Conservation (phyloP, 2,329 filamentous ascomycete genomes). For the Albophoma yamanashiensis region DNA sequence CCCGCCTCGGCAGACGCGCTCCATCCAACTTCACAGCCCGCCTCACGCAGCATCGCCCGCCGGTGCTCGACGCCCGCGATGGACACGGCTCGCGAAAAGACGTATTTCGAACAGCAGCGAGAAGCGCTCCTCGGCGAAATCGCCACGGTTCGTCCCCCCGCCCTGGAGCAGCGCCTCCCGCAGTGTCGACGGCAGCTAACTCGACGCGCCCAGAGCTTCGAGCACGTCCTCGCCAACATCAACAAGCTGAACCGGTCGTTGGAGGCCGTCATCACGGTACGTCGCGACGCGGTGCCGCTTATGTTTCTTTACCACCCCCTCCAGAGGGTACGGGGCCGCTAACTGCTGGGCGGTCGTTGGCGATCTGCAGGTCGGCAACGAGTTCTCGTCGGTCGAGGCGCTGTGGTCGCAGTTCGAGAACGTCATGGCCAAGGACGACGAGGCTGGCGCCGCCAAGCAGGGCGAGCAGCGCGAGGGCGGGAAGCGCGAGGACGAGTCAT, state of each 20-base stretch:
- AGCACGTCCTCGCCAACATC: constrained; percentile 88
- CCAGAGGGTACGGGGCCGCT: neutral
- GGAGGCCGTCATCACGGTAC: constrained; percentile 79
- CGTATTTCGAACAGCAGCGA: constrained; percentile 69
- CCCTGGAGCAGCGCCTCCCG: neutral
- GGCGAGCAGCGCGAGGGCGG: constrained; percentile 16
- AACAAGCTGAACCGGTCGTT: constrained; percentile 90
- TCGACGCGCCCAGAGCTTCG: constrained; percentile 47
- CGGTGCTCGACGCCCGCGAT: constrained; percentile 14
- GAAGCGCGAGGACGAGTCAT: constrained; percentile 5
- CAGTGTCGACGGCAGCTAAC: neutral
- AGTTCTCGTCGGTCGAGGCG: constrained; percentile 93
- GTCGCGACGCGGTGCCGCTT: constrained; percentile 13
- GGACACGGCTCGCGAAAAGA: constrained; percentile 28
- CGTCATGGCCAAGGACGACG: constrained; percentile 70
- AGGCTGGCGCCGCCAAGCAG: constrained; percentile 2
- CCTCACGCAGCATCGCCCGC: constrained; percentile 19
- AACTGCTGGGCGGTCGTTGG: neutral
- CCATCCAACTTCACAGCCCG: neutral
- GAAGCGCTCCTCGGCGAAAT: constrained; percentile 63
- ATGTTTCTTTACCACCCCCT: no score
- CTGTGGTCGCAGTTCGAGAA: constrained; percentile 96
- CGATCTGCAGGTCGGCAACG: constrained; percentile 65
- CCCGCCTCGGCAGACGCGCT: neutral
- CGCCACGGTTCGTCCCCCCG: constrained; percentile 43